Percentiles rank a stretch among this genome's conserved stretches.
Evolutionary conservation across 768 basidiomycete species (phyloP).

Genomic region (Boletus rufocinnamomeus): DNA sequence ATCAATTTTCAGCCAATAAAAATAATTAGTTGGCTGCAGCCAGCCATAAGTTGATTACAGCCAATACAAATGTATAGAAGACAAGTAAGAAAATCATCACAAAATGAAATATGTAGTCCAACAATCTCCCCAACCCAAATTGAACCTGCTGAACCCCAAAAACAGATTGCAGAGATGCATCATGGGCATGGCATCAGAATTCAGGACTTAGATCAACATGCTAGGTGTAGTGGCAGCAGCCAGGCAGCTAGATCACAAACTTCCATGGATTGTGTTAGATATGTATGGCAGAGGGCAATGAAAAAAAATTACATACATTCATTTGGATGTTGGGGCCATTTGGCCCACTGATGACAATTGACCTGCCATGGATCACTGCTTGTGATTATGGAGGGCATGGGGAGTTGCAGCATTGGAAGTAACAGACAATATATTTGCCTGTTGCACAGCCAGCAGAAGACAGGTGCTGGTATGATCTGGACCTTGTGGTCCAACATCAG

Average conservation of each 20-base stretch:
- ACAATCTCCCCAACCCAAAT: neutral
- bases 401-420: neutral
- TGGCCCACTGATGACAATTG: neutral
- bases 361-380: neutral
- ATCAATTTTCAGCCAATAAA: neutral
- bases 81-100: neutral
- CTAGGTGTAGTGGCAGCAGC: neutral
- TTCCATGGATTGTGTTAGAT: neutral
- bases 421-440: neutral
- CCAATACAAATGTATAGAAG: neutral
- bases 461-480: neutral
- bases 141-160: neutral
- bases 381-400: neutral
- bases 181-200: neutral
- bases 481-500: neutral
- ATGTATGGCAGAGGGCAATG: neutral
- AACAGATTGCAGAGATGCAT: neutral
- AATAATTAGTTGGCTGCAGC: neutral
- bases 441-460: neutral
- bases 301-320: neutral
- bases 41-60: neutral
- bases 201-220: neutral
- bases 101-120: neutral
- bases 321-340: neutral
- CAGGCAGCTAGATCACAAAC: neutral